Base-by-base conservation (phyloP, 2,329 filamentous ascomycete genomes). In the Aspergillus sp. region DNA sequence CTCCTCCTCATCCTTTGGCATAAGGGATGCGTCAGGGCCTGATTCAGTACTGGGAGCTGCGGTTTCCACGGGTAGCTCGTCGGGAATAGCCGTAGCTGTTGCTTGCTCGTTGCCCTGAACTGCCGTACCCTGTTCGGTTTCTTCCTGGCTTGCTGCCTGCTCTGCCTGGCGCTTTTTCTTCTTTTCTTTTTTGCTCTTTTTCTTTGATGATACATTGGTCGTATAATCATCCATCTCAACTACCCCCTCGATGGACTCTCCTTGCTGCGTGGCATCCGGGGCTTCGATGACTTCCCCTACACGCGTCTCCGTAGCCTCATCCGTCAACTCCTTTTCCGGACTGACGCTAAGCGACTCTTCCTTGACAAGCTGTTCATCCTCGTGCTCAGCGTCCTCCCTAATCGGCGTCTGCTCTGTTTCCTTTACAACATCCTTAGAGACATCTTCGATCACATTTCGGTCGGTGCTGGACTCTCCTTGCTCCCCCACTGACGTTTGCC, bases 161-260 rank as follows among this genome's bases (percentile, higher is more conserved):
- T 67, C 49, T 32, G 63, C 66, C 54, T 69, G 55, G 15, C 64
- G 67, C 36, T 70, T 62, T 58, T 70, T 68, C 56, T 72, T 67
- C 58, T 65, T 70, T 36, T 71, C 62, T 32, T 72, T 72, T 54
- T 72, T 72, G 60, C 64, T 70, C 55, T 64, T 51, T 32, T 70
- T 69, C 39, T 61, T 66, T 17, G 60, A 59, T 7, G 61, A 25
- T 1, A 51, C 30, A 5, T 59, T 27, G 11, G 54, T 30, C 39
- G 66, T 64, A 11, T 17, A 25, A 13, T 58, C 36, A 32, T 61
- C 63, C 3, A 52, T 15, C 4, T 63, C 42, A 5, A 51, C 30
- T 15, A 36, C 23, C 30, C 55, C 54, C 13, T 62, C 47, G 10
- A 23, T 48, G 21, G 58, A 17, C 15, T 63, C 52, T 21, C 38